Percentiles rank a stretch among this genome's conserved stretches.
Evolutionary conservation across 345 rosid species (phyloP).

Genomic region (Lepidium africanum): DNA sequence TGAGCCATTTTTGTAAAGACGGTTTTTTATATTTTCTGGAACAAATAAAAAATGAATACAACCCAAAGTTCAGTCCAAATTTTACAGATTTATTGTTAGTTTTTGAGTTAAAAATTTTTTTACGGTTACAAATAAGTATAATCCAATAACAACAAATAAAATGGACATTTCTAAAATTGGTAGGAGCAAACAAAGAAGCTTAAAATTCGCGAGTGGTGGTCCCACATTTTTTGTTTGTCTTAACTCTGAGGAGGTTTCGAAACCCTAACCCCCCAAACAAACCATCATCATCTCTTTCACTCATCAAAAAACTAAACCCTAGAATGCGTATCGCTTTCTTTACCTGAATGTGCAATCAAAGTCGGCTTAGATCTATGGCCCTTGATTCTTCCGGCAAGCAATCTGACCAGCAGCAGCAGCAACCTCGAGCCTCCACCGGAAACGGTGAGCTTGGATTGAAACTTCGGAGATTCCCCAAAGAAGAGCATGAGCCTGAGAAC

Average conservation of each 20-base stretch:
- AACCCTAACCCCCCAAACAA: constrained; percentile 36
- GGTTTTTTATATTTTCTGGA: neutral
- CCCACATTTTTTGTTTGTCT: neutral
- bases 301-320: constrained; percentile 26
- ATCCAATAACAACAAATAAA: neutral
- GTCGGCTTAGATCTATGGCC: constrained; percentile 23
- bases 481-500: constrained; percentile 65
- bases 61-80: neutral
- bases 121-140: neutral
- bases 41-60: neutral
- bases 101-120: neutral
- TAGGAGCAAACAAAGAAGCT: neutral
- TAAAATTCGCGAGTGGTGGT: neutral
- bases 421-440: constrained; percentile 4
- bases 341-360: constrained; percentile 25
- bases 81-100: neutral
- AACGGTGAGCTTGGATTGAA: constrained; percentile 11
- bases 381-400: constrained; percentile 26
- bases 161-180: constrained; percentile 2
- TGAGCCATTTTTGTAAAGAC: neutral
- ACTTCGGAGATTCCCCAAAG: constrained; percentile 48
- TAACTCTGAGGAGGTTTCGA: neutral
- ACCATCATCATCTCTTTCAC: constrained; percentile 25
- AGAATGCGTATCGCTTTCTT: constrained; percentile 13
- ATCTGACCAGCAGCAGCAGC: constrained; percentile 8